Base-by-base conservation (phyloP, 1,139 yeast species). In the Scheffersomyces lignicola region DNA sequence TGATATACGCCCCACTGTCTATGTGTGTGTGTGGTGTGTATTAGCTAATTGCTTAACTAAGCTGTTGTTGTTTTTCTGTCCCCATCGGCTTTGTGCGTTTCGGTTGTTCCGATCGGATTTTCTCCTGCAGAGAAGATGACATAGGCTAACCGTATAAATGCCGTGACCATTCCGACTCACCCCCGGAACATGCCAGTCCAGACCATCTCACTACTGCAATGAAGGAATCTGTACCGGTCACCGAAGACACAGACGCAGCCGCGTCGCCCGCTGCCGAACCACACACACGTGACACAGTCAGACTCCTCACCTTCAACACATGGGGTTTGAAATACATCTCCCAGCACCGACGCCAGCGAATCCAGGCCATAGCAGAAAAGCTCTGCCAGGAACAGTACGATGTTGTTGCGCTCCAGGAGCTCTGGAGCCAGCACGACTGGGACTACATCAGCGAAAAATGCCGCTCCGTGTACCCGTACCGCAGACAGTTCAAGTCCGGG, bases 281-380 rank as follows among this genome's bases (percentile, higher is more conserved):
- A 18, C 5, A 10, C 29, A 16, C 14, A 7, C 11, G 13, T 4
- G 32, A 33, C 11, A 24, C 48, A 16, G 39, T 82, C 14, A 74
- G 65, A 44, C 63, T 84, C 26, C 65, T 84, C 14, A 83, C 94
- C 0, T 75, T 82, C 54, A 84, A 83, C 53, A 79, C 87, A 1
- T 88, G 97, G 97, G 99, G 98, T 1, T 66, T 92, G 41, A 89
- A 88, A 51, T 83, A 64, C 52, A 84, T 92, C 3, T 82, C 97
- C 13, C 83, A 82, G 48, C 65, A 64, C 41, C 68, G 98, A 24
- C 60, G 63, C 32, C 73, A 71, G 44, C 67, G 99, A 32, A 65
- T 92, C 17, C 57, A 53, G 18, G 95, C 90, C 4, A 84, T 92
- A 21, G 95, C 95, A 0, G 75, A 80, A 30, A 65, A 75, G 35